These are phyloP conservation scores for Phaffomyces thermotolerans DNA, from an alignment of 805 yeast genomes.

Conservation along the genomic window DNA sequence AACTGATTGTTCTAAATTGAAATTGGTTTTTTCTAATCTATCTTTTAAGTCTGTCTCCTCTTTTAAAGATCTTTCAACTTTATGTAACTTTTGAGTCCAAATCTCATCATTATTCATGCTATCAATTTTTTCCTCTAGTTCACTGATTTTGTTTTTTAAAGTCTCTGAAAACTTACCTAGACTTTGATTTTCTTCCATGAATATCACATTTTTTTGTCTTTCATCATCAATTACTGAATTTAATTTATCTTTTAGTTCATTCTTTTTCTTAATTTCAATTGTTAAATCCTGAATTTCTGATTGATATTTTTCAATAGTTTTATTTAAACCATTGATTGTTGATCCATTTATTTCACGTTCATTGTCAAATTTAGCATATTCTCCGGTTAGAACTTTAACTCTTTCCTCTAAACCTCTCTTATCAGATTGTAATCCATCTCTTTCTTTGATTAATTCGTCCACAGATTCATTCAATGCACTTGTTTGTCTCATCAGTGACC, in stretches of 20 bases:
- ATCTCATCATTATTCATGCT: slow-evolving; percentile 44
- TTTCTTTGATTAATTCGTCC: slow-evolving; percentile 53
- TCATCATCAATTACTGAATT: slow-evolving; percentile 27
- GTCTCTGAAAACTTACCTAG: slow-evolving; percentile 48
- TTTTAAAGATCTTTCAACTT: slow-evolving; percentile 45
- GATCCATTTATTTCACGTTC: slow-evolving; percentile 21
- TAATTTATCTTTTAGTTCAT: slow-evolving; percentile 20
- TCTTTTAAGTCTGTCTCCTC: slow-evolving; percentile 39
- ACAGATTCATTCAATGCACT: slow-evolving; percentile 50
- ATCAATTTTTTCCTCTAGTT: slow-evolving; percentile 38
- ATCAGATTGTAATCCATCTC: slow-evolving; percentile 50
- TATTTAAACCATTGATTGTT: slow-evolving; percentile 11
- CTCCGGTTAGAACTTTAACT: slow-evolving; percentile 33
- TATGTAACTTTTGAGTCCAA: slow-evolving; percentile 52
- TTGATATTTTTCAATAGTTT: slow-evolving; percentile 22
- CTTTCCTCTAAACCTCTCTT: slow-evolving; percentile 40
- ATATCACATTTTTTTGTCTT: slow-evolving; percentile 47
- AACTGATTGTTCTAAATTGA: slow-evolving; percentile 43
- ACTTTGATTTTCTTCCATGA: slow-evolving; percentile 62
- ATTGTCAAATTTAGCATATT: slow-evolving; percentile 31
- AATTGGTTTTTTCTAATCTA: slow-evolving; percentile 44
- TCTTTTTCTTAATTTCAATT: slow-evolving; percentile 21
- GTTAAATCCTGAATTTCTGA: slow-evolving; percentile 26
- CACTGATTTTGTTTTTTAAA: slow-evolving; percentile 37
- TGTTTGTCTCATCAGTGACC: slow-evolving; percentile 45